Conservation (phyloP, 176 grass and related monocot genomes). For the Carex pumila region DNA sequence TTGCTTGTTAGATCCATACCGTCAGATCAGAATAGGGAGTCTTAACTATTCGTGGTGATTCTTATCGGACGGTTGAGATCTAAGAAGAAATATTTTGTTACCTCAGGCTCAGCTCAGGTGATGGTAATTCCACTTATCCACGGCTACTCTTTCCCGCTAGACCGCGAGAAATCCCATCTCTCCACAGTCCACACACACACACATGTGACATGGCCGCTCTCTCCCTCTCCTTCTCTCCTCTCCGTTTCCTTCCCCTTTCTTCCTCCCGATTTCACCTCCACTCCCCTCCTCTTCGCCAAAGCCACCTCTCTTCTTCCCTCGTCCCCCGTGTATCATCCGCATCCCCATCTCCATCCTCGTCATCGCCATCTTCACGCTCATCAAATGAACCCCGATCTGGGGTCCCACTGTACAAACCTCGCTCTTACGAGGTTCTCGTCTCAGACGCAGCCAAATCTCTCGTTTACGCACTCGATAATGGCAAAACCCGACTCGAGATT, state of each 20-base stretch:
- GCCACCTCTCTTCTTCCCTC: slow-evolving; percentile 4
- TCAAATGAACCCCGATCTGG: slow-evolving; percentile 30
- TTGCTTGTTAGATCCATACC: too few species aligned
- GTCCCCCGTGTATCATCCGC: not conserved
- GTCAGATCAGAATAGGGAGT: too few species aligned
- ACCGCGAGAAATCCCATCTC: not conserved
- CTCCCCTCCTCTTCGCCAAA: not conserved
- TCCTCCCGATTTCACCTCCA: not conserved
- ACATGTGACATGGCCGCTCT: slow-evolving; percentile 14
- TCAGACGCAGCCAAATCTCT: slow-evolving; percentile 79
- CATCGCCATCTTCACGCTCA: slow-evolving; percentile 22
- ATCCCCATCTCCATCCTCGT: slow-evolving; percentile 1
- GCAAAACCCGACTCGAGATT: slow-evolving; percentile 80
- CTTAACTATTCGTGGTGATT: too few species aligned
- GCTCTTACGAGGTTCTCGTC: slow-evolving; percentile 85
- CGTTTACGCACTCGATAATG: slow-evolving; percentile 56
- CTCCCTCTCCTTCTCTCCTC: slow-evolving; percentile 16
- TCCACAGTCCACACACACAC: not conserved
- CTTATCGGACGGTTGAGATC: not conserved
- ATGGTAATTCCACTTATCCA: not conserved
- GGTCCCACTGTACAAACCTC: slow-evolving; percentile 74
- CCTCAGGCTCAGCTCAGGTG: too few species aligned
- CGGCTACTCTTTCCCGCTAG: not conserved
- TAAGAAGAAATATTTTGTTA: too few species aligned
- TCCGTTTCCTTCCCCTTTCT: not conserved